phyloP scores from a whole-genome alignment of 192 early-diverging fungal species.

The Lunasporangiospora selenospora region DNA sequence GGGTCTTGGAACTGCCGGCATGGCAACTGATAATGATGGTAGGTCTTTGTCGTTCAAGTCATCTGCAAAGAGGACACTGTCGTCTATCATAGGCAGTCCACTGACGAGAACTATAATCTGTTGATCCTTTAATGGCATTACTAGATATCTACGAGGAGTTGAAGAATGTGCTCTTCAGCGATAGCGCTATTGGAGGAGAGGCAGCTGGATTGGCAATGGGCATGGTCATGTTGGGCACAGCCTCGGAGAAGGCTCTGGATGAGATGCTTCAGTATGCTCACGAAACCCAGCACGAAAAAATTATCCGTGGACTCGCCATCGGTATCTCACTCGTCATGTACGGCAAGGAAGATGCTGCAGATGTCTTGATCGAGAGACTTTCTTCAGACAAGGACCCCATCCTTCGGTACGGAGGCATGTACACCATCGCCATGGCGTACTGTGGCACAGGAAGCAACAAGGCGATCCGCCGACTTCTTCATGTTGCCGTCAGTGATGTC shows the following conservation, averaged over 20 bases:
- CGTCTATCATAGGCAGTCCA: not conserved
- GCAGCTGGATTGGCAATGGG: slow-evolving; percentile 97
- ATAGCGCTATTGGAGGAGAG: slow-evolving; percentile 97
- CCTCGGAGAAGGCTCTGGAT: slow-evolving; percentile 76
- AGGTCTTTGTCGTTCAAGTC: not conserved
- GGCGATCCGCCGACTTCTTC: slow-evolving; percentile 91
- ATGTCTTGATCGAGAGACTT: slow-evolving; percentile 86
- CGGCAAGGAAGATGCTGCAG: slow-evolving; percentile 94
- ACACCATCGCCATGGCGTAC: slow-evolving; percentile 98
- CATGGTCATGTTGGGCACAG: slow-evolving; percentile 96
- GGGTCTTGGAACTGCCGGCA: slow-evolving; percentile 94
- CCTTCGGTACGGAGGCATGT: slow-evolving; percentile 96
- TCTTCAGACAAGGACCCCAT: slow-evolving; percentile 94
- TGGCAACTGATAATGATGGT: slow-evolving; percentile 93
- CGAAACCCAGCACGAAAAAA: slow-evolving; percentile 99
- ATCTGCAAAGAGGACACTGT: not conserved
- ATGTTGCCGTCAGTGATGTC: slow-evolving; percentile 98
- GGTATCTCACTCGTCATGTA: slow-evolving; percentile 98
- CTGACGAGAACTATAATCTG: not conserved
- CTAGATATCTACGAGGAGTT: slow-evolving; percentile 86
- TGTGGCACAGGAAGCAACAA: slow-evolving; percentile 98
- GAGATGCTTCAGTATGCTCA: slow-evolving; percentile 98
- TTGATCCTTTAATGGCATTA: not conserved
- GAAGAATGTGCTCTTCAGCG: slow-evolving; percentile 87
- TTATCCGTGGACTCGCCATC: slow-evolving; percentile 94